Evolutionary conservation across 2,329 filamentous ascomycete genomes (phyloP).

Genomic region (Apiospora pterosperma): DNA sequence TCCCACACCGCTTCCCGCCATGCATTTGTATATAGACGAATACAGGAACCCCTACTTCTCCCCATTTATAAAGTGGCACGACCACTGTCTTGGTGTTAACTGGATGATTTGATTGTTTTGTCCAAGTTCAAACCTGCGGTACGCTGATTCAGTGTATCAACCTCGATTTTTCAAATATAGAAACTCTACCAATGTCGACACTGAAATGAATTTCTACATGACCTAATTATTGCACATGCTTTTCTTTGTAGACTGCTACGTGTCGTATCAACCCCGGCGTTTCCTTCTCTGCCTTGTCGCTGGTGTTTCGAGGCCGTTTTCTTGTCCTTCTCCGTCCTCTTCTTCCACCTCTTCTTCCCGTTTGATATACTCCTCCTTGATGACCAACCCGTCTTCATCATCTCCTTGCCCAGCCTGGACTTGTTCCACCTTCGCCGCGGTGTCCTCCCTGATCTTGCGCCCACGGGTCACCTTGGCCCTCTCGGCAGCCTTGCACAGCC

Average conservation of each 20-base stretch:
- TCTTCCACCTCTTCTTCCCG: conserved; percentile 24
- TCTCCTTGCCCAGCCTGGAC: not conserved
- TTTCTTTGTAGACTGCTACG: not conserved
- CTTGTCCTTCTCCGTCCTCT: not conserved
- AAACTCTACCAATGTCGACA: not conserved
- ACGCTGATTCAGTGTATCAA: not conserved
- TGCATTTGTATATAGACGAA: conserved; percentile 1
- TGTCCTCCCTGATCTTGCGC: conserved; percentile 45
- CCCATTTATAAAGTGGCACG: not conserved
- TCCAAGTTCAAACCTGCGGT: not conserved
- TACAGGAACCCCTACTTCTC: not conserved
- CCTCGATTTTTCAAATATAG: not conserved
- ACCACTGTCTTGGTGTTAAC: not conserved
- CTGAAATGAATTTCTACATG: not conserved
- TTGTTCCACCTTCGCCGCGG: conserved; percentile 17
- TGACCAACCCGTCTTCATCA: conserved; percentile 3
- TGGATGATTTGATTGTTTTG: not conserved
- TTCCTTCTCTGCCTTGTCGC: not conserved
- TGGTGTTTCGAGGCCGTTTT: not conserved
- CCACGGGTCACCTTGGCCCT: conserved; percentile 58
- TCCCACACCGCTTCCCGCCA: not conserved
- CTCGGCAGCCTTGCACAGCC: conserved; percentile 73
- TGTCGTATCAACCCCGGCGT: not conserved
- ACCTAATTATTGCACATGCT: not conserved
- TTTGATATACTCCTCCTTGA: not conserved